Percentiles rank a stretch among this genome's conserved stretches.
Evolutionary conservation across 1,139 yeast species (phyloP).

Genomic region (Candida gigantensis): DNA sequence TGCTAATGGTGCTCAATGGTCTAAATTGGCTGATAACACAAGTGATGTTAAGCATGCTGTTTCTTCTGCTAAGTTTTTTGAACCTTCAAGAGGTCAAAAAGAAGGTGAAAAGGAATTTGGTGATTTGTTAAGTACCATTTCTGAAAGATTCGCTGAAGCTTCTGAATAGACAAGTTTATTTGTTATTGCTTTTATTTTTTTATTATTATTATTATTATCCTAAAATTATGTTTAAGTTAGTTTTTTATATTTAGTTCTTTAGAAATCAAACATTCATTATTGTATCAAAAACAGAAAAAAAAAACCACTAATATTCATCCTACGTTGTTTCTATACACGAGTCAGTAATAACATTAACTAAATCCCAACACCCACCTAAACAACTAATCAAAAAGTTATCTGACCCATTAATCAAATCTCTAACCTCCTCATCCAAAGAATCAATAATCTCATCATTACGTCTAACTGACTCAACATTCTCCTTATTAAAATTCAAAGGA

Average conservation of each 20-base stretch:
- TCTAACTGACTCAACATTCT: slow-evolving; percentile 12
- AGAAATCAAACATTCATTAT: too few species aligned
- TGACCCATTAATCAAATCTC: slow-evolving; percentile 17
- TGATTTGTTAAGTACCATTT: slow-evolving; percentile 68
- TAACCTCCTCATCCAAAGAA: slow-evolving; percentile 19
- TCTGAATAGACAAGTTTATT: slow-evolving; percentile 70
- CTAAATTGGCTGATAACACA: slow-evolving; percentile 84
- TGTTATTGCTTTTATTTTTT: slow-evolving; percentile 12
- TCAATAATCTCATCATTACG: slow-evolving; percentile 19
- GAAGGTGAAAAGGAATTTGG: slow-evolving; percentile 77
- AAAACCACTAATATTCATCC: too few species aligned
- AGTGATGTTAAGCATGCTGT: slow-evolving; percentile 90
- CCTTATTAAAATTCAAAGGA: slow-evolving; percentile 20
- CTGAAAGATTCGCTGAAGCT: slow-evolving; percentile 94
- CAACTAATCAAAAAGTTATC: slow-evolving; percentile 17
- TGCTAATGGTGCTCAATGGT: slow-evolving; percentile 93
- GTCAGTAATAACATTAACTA: slow-evolving; percentile 7
- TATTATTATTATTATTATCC: slow-evolving; percentile 3
- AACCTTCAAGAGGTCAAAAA: slow-evolving; percentile 88
- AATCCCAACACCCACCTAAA: slow-evolving; percentile 14
- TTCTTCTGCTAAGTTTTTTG: slow-evolving; percentile 92
- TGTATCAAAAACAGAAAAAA: too few species aligned
- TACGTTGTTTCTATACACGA: slow-evolving; percentile 7
- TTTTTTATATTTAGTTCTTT: too few species aligned
- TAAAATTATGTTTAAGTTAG: too few species aligned